Percentiles rank a stretch among this genome's conserved stretches.
phyloP scores from a whole-genome alignment of 2,329 filamentous ascomycete species.

The Aureobasidium mangrovei region DNA sequence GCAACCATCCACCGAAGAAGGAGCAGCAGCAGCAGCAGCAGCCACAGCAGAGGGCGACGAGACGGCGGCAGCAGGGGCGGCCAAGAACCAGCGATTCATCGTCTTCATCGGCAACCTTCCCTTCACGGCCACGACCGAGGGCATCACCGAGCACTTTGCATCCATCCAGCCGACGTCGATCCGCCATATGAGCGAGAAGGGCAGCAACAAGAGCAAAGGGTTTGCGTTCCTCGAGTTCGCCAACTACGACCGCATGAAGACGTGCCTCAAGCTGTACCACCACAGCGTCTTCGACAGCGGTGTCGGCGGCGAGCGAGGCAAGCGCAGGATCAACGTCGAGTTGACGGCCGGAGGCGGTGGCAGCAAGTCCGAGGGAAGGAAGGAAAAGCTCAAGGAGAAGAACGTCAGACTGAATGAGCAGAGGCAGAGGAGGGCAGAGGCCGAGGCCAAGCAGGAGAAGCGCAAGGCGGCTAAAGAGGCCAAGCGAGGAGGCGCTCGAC shows the following conservation, averaged over 20 bases:
- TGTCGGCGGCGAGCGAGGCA: slow-evolving; percentile 36
- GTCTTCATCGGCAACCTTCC: slow-evolving; percentile 86
- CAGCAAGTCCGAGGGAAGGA: slow-evolving; percentile 65
- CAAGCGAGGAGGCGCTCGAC: slow-evolving; percentile 18
- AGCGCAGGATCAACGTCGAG: slow-evolving; percentile 84
- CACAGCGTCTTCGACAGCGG: slow-evolving; percentile 62
- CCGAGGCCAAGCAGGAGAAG: slow-evolving; percentile 37
- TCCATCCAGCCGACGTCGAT: slow-evolving; percentile 61
- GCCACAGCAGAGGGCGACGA: slow-evolving; percentile 17
- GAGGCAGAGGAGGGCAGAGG: slow-evolving; percentile 45
- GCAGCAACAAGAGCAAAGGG: slow-evolving; percentile 58
- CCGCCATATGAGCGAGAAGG: slow-evolving; percentile 63
- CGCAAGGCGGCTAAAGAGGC: slow-evolving; percentile 34
- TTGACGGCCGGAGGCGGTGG: slow-evolving; percentile 72
- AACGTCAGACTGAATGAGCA: slow-evolving; percentile 75
- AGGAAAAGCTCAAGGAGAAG: slow-evolving; percentile 72
- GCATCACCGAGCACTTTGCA: slow-evolving; percentile 67
- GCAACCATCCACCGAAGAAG: slow-evolving; percentile 1
- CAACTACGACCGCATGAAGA: slow-evolving; percentile 82
- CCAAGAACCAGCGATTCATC: slow-evolving; percentile 55
- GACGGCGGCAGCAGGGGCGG: slow-evolving; percentile 16
- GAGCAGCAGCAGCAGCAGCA: slow-evolving; percentile 12
- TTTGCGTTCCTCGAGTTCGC: slow-evolving; percentile 87
- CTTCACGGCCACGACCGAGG: slow-evolving; percentile 64
- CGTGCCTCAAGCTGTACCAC: slow-evolving; percentile 82